phyloP scores from a whole-genome alignment of 2,329 filamentous ascomycete genomes.

The Penicillium concentricum region DNA sequence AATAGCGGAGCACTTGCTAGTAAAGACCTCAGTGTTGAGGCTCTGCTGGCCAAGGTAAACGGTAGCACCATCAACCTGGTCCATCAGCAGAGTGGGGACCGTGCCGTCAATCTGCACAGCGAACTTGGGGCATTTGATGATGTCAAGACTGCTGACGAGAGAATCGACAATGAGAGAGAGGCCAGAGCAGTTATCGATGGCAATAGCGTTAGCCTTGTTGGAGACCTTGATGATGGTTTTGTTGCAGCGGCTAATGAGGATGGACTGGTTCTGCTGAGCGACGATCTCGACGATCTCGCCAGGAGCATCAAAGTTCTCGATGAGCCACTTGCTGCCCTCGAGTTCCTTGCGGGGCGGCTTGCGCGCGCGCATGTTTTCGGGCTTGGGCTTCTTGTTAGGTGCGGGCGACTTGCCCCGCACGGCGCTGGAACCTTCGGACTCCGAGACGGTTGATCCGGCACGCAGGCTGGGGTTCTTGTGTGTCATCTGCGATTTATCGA shows the following conservation, averaged over 20 bases:
- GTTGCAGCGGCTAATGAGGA: conserved; percentile 88
- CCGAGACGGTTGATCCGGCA: conserved; percentile 62
- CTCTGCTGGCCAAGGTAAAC: conserved; percentile 84
- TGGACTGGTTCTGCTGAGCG: conserved; percentile 78
- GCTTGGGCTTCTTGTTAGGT: conserved; percentile 83
- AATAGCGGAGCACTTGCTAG: conserved; percentile 80
- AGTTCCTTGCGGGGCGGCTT: conserved; percentile 77
- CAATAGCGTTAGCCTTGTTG: conserved; percentile 96
- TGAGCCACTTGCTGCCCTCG: conserved; percentile 88
- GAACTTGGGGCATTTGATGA: conserved; percentile 93
- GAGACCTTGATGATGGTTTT: conserved; percentile 85
- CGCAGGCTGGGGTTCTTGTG: conserved; percentile 94
- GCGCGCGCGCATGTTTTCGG: conserved; percentile 79
- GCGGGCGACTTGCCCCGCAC: conserved; percentile 72
- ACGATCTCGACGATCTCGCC: conserved; percentile 76
- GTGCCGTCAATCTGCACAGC: conserved; percentile 86
- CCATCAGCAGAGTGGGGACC: conserved; percentile 83
- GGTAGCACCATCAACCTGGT: conserved; percentile 87
- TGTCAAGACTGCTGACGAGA: conserved; percentile 86
- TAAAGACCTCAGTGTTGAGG: conserved; percentile 75
- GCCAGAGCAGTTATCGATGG: conserved; percentile 83
- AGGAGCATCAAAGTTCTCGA: conserved; percentile 87
- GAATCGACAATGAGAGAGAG: conserved; percentile 85
- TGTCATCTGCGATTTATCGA: conserved; percentile 94
- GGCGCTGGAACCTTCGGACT: conserved; percentile 54